A percentile compares a stretch with the other conserved stretches of the same genome.
Conservation (phyloP, 257 asterid species). For the Capsicum chinense region DNA sequence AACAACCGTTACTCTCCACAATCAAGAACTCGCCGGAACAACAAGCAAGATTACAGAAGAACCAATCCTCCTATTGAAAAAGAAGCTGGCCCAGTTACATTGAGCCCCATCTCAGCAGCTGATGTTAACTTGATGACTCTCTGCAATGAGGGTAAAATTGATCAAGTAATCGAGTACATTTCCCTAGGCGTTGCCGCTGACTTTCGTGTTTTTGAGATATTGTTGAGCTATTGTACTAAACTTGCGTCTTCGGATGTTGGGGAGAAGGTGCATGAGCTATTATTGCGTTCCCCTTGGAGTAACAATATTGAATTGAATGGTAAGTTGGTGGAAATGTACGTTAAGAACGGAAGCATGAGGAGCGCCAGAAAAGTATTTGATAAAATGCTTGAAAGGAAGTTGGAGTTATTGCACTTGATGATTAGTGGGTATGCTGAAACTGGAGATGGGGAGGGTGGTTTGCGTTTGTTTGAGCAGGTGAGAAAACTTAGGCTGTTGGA, state of each 20-base stretch:
- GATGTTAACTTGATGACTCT: slow-evolving; percentile 36
- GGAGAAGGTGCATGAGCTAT: slow-evolving; percentile 41
- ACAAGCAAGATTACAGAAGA: slow-evolving; percentile 28
- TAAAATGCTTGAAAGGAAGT: slow-evolving; percentile 38
- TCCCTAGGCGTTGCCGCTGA: slow-evolving; percentile 36
- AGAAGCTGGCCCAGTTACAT: neutral
- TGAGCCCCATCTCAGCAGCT: neutral
- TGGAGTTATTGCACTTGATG: slow-evolving; percentile 44
- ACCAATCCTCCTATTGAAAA: slow-evolving; percentile 12
- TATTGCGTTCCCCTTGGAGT: slow-evolving; percentile 39
- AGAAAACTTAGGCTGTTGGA: slow-evolving; percentile 39
- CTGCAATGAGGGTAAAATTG: slow-evolving; percentile 44
- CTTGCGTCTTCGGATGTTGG: slow-evolving; percentile 41
- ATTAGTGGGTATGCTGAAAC: slow-evolving; percentile 46
- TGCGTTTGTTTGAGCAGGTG: slow-evolving; percentile 46
- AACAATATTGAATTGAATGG: slow-evolving; percentile 44
- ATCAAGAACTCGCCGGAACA: slow-evolving; percentile 27
- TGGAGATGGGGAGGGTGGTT: slow-evolving; percentile 46
- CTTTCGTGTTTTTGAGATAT: slow-evolving; percentile 32
- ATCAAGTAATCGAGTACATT: slow-evolving; percentile 43
- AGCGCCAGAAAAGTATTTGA: slow-evolving; percentile 45
- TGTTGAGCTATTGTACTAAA: slow-evolving; percentile 35
- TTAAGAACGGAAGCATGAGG: slow-evolving; percentile 41
- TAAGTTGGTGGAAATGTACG: slow-evolving; percentile 40
- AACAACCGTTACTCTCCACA: slow-evolving; percentile 26